Evolutionary conservation across 2,329 filamentous ascomycete species (phyloP).

Genomic region (Fusarium sp.): DNA sequence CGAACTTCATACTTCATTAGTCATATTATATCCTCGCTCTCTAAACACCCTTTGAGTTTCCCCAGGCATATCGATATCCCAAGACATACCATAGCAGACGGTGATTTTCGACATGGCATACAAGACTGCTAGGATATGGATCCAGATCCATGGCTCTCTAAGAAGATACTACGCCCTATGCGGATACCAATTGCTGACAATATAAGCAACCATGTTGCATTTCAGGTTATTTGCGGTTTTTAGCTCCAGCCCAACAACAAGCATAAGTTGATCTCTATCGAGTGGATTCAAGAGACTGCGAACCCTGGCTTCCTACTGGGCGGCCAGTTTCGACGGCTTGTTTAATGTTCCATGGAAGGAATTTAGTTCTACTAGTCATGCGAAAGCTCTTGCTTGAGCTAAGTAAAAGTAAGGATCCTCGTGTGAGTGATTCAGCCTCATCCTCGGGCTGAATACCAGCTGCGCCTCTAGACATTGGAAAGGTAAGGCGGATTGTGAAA

Average conservation of each 20-base stretch:
- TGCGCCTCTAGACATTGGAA: background rate
- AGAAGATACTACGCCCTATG: background rate
- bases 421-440: background rate
- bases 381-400: background rate
- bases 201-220: conserved; percentile 52
- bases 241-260: background rate
- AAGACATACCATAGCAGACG: background rate
- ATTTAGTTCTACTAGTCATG: background rate
- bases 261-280: background rate
- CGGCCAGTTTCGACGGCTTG: background rate
- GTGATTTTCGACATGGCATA: background rate
- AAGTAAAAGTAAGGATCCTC: background rate
- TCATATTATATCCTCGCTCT: background rate
- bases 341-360: background rate
- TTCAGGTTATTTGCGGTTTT: background rate
- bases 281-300: background rate
- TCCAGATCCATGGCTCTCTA: background rate
- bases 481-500: background rate
- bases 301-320: background rate
- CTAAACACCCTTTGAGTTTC: background rate
- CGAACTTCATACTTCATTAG: background rate
- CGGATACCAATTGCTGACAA: background rate
- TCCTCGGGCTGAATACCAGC: background rate
- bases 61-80: background rate
- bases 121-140: background rate